Conservation (phyloP, 495 filamentous ascomycete genomes). For the Xanthoparmelia taractica region DNA sequence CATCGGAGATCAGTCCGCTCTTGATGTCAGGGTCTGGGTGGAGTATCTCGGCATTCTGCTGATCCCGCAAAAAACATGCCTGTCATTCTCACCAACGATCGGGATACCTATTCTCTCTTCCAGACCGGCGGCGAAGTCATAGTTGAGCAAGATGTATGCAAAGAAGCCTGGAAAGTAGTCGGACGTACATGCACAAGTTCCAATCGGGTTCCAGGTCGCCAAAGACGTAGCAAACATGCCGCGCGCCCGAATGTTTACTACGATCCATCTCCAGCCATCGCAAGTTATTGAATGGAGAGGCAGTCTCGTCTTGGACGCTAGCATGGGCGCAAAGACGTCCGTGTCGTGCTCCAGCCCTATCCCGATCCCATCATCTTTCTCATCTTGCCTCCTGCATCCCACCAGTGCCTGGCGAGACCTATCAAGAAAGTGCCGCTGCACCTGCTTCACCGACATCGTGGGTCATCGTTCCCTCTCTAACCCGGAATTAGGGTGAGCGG, state of each 20-base stretch:
- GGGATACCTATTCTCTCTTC: not conserved
- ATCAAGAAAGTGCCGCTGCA: not conserved
- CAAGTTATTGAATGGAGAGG: not conserved
- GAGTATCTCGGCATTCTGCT: not conserved
- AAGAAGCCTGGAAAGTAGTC: not conserved
- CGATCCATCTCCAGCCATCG: not conserved
- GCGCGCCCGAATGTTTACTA: not conserved
- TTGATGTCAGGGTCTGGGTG: too few species aligned
- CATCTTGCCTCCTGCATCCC: conserved; percentile 7
- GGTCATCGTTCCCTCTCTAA: not conserved
- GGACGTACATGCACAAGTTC: not conserved
- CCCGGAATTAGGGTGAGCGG: not conserved
- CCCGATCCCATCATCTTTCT: not conserved
- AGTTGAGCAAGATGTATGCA: not conserved
- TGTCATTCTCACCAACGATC: not conserved
- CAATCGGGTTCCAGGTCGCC: not conserved
- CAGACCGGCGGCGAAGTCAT: not conserved
- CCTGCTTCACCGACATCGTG: conserved; percentile 3
- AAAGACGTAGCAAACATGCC: not conserved
- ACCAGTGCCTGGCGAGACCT: not conserved
- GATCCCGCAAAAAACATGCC: not conserved
- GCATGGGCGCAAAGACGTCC: not conserved
- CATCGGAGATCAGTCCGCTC: too few species aligned
- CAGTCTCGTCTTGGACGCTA: not conserved
- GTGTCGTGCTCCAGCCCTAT: not conserved